A percentile compares a stretch with the other conserved stretches of the same genome.
Evolutionary conservation across 257 asterid species (phyloP).

Genomic region (Primulina eburnea): DNA sequence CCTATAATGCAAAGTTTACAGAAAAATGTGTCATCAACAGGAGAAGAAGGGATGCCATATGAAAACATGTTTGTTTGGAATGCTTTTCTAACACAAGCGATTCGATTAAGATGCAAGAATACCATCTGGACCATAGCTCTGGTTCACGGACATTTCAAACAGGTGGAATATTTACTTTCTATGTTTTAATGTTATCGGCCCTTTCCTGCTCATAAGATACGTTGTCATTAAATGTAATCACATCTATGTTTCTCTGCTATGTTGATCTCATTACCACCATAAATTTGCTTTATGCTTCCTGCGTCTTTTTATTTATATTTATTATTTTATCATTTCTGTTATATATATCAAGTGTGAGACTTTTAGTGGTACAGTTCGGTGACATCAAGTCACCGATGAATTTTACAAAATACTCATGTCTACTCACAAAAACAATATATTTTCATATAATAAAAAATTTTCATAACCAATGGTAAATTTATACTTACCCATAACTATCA

Average conservation of each 20-base stretch:
- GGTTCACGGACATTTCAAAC: constrained; percentile 96
- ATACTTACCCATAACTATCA: too few relatives aligned
- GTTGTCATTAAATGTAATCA: neutral
- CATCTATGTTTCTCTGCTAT: constrained; percentile 9
- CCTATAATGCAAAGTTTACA: constrained; percentile 94
- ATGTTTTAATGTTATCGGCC: neutral
- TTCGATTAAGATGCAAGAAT: constrained; percentile 87
- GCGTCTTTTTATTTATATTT: neutral
- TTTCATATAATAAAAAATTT: too few relatives aligned
- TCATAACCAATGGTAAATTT: too few relatives aligned
- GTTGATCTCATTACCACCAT: constrained; percentile 7
- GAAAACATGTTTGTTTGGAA: constrained; percentile 98
- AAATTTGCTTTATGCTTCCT: neutral
- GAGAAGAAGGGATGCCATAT: constrained; percentile 85
- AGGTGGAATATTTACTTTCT: constrained; percentile 32
- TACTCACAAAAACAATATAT: too few relatives aligned
- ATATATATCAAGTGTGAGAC: too few relatives aligned
- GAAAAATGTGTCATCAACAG: constrained; percentile 65
- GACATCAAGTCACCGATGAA: too few relatives aligned
- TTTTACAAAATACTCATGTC: too few relatives aligned
- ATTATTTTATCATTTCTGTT: too few relatives aligned
- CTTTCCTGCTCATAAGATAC: neutral
- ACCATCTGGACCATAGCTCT: constrained; percentile 93
- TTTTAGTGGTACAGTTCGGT: too few relatives aligned
- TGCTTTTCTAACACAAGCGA: constrained; percentile 76